Percentiles rank a stretch among this genome's conserved stretches.
Evolutionary conservation across 176 grass and related monocot genomes (phyloP).

Genomic region (Tillandsia fasciculata): DNA sequence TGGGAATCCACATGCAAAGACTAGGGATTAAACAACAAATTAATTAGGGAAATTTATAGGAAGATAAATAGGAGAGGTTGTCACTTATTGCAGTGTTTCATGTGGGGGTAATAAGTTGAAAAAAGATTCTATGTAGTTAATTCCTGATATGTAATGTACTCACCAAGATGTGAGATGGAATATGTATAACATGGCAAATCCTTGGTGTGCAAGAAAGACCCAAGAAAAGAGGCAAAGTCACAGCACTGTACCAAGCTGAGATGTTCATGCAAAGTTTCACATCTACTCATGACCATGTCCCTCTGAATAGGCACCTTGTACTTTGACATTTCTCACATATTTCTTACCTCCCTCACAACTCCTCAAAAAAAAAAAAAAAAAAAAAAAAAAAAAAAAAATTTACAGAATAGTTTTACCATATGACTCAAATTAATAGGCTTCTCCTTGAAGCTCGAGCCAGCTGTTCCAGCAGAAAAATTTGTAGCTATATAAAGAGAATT

Average conservation of each 20-base stretch:
- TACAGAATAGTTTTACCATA: too few relatives aligned
- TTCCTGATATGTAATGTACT: neutral
- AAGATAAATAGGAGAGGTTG: neutral
- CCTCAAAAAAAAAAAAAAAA: too few relatives aligned
- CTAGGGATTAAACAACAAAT: neutral
- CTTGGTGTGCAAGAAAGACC: neutral
- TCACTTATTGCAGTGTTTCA: neutral
- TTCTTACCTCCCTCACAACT: too few relatives aligned
- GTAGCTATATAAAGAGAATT: too few relatives aligned
- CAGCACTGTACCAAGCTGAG: neutral
- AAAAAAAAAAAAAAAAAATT: too few relatives aligned
- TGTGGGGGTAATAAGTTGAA: neutral
- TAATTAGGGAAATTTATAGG: neutral
- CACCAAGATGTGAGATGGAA: neutral
- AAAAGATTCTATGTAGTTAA: neutral
- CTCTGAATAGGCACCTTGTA: too few relatives aligned
- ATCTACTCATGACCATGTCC: neutral
- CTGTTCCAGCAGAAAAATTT: too few relatives aligned
- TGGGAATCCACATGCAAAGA: neutral
- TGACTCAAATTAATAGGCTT: too few relatives aligned
- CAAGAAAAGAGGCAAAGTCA: neutral
- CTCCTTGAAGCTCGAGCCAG: too few relatives aligned
- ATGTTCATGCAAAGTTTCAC: neutral
- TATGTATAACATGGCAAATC: neutral
- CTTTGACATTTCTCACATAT: too few relatives aligned